phyloP scores from a whole-genome alignment of 768 basidiomycete species.

The Agaricus subrufescens region DNA sequence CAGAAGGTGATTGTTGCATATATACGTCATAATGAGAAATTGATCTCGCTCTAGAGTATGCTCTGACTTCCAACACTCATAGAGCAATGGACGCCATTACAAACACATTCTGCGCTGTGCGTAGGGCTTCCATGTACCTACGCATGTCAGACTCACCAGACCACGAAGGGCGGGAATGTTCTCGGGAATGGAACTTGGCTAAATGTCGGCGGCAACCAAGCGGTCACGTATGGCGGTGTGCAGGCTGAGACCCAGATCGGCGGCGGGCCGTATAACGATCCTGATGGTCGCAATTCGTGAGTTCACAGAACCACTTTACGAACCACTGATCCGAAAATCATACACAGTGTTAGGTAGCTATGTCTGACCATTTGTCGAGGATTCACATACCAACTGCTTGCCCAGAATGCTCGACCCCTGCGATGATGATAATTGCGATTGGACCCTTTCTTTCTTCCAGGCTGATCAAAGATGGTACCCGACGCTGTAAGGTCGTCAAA shows the following conservation, averaged over 20 bases:
- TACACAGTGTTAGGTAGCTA: slow-evolving; percentile 38
- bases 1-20: slow-evolving; percentile 38
- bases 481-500: slow-evolving; percentile 42
- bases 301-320: slow-evolving; percentile 16
- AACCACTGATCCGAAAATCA: not conserved
- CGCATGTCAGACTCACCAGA: not conserved
- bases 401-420: slow-evolving; percentile 60
- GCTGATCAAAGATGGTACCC: slow-evolving; percentile 72
- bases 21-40: not conserved
- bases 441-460: slow-evolving; percentile 38
- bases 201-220: slow-evolving; percentile 71
- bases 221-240: slow-evolving; percentile 53
- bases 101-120: slow-evolving; percentile 78
- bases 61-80: slow-evolving; percentile 46
- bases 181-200: slow-evolving; percentile 79
- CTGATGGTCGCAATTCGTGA: slow-evolving; percentile 55
- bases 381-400: too few relatives aligned
- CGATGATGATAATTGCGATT: slow-evolving; percentile 53
- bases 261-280: slow-evolving; percentile 48
- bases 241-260: slow-evolving; percentile 41
- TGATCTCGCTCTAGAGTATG: slow-evolving; percentile 38
- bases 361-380: not conserved
- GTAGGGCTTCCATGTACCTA: slow-evolving; percentile 14
- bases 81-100: slow-evolving; percentile 73
- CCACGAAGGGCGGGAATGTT: slow-evolving; percentile 42